A percentile compares a stretch with the other conserved stretches of the same genome.
Conservation (phyloP, 1,284 basidiomycete genomes). For the Ceratorhiza oryzae-sativae region DNA sequence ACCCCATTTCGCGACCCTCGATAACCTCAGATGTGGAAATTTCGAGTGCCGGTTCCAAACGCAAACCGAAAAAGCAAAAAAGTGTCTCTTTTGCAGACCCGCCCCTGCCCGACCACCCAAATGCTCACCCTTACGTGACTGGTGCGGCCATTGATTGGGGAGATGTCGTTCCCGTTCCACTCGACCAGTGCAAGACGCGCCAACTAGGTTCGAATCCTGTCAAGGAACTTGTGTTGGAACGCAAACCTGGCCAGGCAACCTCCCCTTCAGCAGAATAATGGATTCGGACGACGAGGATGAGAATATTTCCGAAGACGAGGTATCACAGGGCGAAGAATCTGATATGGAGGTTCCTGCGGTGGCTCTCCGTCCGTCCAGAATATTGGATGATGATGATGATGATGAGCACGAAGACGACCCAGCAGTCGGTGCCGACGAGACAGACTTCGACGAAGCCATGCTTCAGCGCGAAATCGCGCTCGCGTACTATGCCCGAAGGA, state of each 20-base stretch:
- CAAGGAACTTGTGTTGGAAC: constrained; percentile 49
- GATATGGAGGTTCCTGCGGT: constrained; percentile 48
- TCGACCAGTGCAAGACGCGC: constrained; percentile 54
- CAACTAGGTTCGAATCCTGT: constrained; percentile 53
- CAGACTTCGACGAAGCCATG: constrained; percentile 64
- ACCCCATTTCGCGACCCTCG: neutral
- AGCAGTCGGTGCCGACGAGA: constrained; percentile 29
- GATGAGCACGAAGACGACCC: constrained; percentile 26
- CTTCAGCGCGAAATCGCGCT: constrained; percentile 77
- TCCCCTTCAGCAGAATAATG: neutral
- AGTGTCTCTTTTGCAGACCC: constrained; percentile 67
- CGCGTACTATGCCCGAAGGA: constrained; percentile 69
- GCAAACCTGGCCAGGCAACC: constrained; percentile 11
- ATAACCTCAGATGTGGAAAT: neutral
- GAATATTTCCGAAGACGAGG: neutral
- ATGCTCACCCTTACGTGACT: neutral
- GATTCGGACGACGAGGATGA: constrained; percentile 26
- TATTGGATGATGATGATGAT: constrained; percentile 60
- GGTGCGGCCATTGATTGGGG: constrained; percentile 55
- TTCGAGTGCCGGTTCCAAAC: neutral
- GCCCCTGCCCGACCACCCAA: constrained; percentile 45
- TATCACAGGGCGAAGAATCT: constrained; percentile 54
- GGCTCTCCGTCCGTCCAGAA: constrained; percentile 45
- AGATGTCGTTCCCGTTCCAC: constrained; percentile 60
- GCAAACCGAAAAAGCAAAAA: constrained; percentile 58